phyloP scores from a whole-genome alignment of 2,329 filamentous ascomycete genomes.

The Cladophialophora bantiana region DNA sequence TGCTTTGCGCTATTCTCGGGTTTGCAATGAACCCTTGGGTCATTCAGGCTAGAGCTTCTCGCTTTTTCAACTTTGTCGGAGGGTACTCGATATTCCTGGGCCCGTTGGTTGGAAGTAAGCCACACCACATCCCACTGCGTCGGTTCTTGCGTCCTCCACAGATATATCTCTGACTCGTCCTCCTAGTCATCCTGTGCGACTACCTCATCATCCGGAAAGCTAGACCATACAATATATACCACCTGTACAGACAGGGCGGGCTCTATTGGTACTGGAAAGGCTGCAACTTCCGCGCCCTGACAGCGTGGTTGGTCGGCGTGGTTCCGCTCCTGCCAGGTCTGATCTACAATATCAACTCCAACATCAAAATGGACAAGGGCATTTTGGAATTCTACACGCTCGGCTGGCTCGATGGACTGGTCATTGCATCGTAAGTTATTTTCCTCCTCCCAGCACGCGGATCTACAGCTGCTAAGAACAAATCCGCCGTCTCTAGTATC shows the following conservation, averaged over 20 bases:
- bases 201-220: slow-evolving; percentile 41
- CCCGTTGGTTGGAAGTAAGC: slow-evolving; percentile 57
- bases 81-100: slow-evolving; percentile 44
- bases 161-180: slow-evolving; percentile 63
- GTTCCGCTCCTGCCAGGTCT: slow-evolving; percentile 65
- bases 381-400: slow-evolving; percentile 64
- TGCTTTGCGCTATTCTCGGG: slow-evolving; percentile 38
- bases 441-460: background rate
- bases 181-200: slow-evolving; percentile 55
- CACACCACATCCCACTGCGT: slow-evolving; percentile 50
- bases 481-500: slow-evolving; percentile 4
- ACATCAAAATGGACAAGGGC: slow-evolving; percentile 54
- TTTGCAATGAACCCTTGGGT: slow-evolving; percentile 43
- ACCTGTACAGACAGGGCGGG: slow-evolving; percentile 57
- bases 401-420: slow-evolving; percentile 69
- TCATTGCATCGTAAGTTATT: slow-evolving; percentile 36
- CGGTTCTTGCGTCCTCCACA: background rate
- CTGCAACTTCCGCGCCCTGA: slow-evolving; percentile 65
- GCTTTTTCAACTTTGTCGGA: slow-evolving; percentile 42
- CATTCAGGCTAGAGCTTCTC: slow-evolving; percentile 38
- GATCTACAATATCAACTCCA: slow-evolving; percentile 50
- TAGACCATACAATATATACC: slow-evolving; percentile 56
- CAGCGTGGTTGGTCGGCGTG: slow-evolving; percentile 64
- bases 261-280: slow-evolving; percentile 61
- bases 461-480: background rate